Conservation (phyloP, 306 rosid species). For the Cercis canadensis region DNA sequence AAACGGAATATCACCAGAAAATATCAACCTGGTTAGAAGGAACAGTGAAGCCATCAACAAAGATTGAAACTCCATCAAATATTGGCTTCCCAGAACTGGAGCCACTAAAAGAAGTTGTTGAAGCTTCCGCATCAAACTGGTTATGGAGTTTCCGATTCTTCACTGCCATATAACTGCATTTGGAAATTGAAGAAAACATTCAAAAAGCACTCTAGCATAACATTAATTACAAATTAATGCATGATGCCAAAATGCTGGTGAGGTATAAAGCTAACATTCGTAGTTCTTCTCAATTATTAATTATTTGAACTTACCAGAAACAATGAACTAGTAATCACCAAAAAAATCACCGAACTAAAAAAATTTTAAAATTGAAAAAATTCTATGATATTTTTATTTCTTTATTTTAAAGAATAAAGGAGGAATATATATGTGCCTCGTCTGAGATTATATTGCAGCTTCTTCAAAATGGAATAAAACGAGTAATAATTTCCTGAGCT, state of each 20-base stretch:
- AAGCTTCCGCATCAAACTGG: constrained; percentile 78
- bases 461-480: background rate
- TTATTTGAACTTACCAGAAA: background rate
- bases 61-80: constrained; percentile 79
- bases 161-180: constrained; percentile 74
- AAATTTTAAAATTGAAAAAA: background rate
- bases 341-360: background rate
- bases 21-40: constrained; percentile 79
- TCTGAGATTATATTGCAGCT: background rate
- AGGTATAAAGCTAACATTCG: background rate
- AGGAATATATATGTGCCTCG: no score
- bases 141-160: constrained; percentile 77
- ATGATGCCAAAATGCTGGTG: background rate
- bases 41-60: constrained; percentile 91
- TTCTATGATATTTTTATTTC: no score
- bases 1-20: background rate
- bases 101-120: constrained; percentile 43
- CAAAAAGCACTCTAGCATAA: background rate
- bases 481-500: background rate
- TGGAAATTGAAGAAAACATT: background rate
- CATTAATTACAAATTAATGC: background rate
- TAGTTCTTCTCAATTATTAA: background rate
- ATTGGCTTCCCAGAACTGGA: constrained; percentile 51
- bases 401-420: no score
- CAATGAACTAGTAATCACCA: background rate